phyloP scores from a whole-genome alignment of 2,329 filamentous ascomycete species.

The Fonsecaea pedrosoi region DNA sequence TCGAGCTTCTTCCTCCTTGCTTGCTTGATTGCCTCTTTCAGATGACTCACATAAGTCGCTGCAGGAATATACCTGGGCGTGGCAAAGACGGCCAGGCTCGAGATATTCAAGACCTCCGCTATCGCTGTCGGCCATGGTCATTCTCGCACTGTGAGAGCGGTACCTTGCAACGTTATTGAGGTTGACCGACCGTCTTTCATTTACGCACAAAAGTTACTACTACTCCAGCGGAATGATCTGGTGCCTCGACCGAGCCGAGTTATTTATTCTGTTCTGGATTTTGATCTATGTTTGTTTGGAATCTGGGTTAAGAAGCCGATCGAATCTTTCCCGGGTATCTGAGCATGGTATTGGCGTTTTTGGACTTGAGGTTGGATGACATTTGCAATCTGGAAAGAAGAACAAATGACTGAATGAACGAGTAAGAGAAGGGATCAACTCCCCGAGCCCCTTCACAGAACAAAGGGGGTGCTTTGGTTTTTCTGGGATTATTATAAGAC shows the following conservation, averaged over 20 bases:
- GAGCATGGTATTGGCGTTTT: too few species aligned
- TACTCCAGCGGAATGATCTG: neutral
- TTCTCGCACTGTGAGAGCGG: slow-evolving; percentile 22
- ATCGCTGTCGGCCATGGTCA: slow-evolving; percentile 13
- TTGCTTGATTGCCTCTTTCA: neutral
- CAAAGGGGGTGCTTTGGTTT: too few species aligned
- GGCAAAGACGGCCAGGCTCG: slow-evolving; percentile 8
- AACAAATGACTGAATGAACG: too few species aligned
- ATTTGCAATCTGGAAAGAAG: too few species aligned
- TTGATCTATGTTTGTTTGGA: neutral
- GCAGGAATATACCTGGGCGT: slow-evolving; percentile 21
- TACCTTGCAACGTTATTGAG: neutral
- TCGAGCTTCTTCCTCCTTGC: neutral
- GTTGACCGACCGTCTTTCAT: neutral
- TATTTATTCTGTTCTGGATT: too few species aligned
- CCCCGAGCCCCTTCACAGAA: too few species aligned
- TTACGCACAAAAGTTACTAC: neutral
- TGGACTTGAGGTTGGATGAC: too few species aligned
- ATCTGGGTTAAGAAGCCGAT: neutral
- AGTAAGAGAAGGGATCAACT: too few species aligned
- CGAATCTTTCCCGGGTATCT: too few species aligned
- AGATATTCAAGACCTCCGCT: slow-evolving; percentile 12
- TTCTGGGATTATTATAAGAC: too few species aligned
- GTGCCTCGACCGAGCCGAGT: neutral
- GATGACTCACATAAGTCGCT: slow-evolving; percentile 12